These are phyloP conservation scores for Aspergillus fischeri DNA, from an alignment of 2,329 filamentous ascomycete genomes.

Conservation along the genomic window DNA sequence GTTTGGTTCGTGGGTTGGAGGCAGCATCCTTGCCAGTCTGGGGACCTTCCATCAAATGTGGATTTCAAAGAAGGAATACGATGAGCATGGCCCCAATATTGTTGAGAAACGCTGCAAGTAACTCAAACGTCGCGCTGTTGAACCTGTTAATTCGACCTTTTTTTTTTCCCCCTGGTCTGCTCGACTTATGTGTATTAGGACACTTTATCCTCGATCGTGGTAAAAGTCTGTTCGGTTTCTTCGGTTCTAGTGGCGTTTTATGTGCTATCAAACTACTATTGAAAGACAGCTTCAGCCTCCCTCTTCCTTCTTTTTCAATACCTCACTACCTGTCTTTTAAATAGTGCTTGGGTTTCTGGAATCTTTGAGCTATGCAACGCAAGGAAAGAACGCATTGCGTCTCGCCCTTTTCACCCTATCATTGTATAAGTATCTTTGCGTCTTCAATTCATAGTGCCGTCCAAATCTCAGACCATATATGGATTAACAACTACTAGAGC, in stretches of 20 bases:
- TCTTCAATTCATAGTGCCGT: background rate
- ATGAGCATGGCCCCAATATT: constrained; percentile 85
- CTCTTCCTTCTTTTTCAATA: no score
- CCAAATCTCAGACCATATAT: background rate
- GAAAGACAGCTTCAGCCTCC: background rate
- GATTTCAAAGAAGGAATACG: constrained; percentile 96
- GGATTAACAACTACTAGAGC: background rate
- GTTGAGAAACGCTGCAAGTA: constrained; percentile 96
- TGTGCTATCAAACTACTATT: background rate
- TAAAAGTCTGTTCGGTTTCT: background rate
- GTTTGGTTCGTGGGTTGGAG: constrained; percentile 93
- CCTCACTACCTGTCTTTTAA: background rate
- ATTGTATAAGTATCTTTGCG: background rate
- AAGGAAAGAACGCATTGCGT: background rate
- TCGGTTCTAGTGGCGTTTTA: background rate
- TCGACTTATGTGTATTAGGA: background rate
- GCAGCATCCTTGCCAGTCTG: constrained; percentile 89
- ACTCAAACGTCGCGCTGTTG: constrained; percentile 9
- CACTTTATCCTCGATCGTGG: background rate
- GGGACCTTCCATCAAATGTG: constrained; percentile 99
- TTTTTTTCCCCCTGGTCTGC: background rate
- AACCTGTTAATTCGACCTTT: background rate
- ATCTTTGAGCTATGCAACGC: background rate
- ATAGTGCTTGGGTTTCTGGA: background rate
- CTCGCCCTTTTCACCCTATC: background rate